Evolutionary conservation across 2,329 filamentous ascomycete species (phyloP), one percentile per base, ranked within the genome.

Genomic region (Hypoxylon sp.): DNA sequence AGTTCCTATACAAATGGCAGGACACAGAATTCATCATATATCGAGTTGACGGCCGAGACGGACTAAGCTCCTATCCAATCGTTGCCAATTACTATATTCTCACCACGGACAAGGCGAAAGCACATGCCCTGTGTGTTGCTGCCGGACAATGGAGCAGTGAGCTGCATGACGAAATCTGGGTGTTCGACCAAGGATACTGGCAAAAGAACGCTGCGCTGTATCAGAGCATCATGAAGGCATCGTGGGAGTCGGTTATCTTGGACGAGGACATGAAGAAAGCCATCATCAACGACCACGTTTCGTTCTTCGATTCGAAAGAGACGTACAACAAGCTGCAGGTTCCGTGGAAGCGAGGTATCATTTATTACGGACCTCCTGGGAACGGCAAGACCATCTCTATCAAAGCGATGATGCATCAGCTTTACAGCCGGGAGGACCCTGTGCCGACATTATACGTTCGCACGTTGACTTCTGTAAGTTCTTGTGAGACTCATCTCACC

Each of bases 341-440:
- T 3, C 85, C 87, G 0, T 90, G 87, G 86, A 89, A 90, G 75
- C 73, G 86, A 11, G 86, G 86, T 0, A 71, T 88, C 32, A 88
- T 89, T 50, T 88, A 86, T 64, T 79, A 88, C 55, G 86, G 84
- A 0, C 81, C 84, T 0, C 83, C 75, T 0, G 75, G 75, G 0
- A 89, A 88, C 51, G 86, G 85, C 7, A 89, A 89, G 71, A 89
- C 86, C 0, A 86, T 88, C 59, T 83, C 79, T 23, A 84, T 88
- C 71, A 88, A 88, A 69, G 86, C 86, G 0, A 81, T 84, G 62
- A 88, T 89, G 83, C 78, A 87, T 60, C 78, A 76, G 51, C 74
- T 89, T 0, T 84, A 81, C 58, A 69, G 75, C 13, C 75, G 78
- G 13, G 73, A 77, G 17, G 70, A 78, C 0, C 73, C 79, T 0